Percentiles rank a stretch among this genome's conserved stretches.
Evolutionary conservation across 352 stramenopile genomes (phyloP).

Genomic region (Phytophthora hybrid): DNA sequence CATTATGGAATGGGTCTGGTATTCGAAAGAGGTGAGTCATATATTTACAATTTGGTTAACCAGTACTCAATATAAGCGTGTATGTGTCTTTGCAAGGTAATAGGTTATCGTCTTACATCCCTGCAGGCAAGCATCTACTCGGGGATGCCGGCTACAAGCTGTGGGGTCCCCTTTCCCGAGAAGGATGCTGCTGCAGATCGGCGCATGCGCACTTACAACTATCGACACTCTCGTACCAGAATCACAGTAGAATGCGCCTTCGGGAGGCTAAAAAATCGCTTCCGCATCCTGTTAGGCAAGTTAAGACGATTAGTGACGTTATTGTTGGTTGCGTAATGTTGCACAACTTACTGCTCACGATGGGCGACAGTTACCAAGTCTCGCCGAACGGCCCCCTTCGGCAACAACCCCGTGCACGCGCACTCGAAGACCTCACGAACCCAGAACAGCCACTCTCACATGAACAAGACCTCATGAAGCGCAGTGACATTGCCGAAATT

Average conservation of each 20-base stretch:
- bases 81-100: not conserved
- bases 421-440: not conserved
- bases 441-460: not conserved
- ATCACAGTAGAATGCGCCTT: not conserved
- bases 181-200: not conserved
- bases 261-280: not conserved
- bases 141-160: constrained; percentile 6
- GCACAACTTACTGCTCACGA: not conserved
- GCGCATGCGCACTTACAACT: constrained; percentile 1
- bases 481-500: not conserved
- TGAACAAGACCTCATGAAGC: not conserved
- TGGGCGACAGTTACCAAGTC: not conserved
- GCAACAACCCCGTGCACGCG: not conserved
- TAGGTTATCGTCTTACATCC: not conserved
- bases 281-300: constrained; percentile 1
- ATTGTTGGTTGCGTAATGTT: not conserved
- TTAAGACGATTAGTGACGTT: constrained; percentile 1
- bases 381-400: not conserved
- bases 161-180: not conserved
- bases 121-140: constrained; percentile 1
- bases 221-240: not conserved
- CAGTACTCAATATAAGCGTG: not conserved
- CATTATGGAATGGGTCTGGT: not conserved
- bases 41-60: not conserved
- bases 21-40: not conserved